Percentiles rank a stretch among this genome's conserved stretches.
Evolutionary conservation across 345 rosid species (phyloP).

Genomic region (Eucalyptus globulus): DNA sequence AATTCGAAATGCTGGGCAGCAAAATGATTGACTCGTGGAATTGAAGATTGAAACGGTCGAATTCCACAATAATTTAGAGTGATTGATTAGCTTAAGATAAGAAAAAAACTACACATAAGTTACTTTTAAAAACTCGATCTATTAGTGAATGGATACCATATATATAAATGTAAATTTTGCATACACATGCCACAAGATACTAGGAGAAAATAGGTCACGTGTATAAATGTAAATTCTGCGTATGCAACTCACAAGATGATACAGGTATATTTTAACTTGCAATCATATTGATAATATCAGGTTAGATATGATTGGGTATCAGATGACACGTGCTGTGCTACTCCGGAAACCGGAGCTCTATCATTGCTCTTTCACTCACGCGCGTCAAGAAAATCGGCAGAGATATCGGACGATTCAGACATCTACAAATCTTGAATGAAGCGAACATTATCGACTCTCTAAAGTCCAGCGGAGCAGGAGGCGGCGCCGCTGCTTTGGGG

Average conservation of each 20-base stretch:
- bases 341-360: neutral
- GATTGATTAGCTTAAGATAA: neutral
- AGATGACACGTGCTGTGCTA: neutral
- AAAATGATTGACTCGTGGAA: rapidly evolving
- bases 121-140: no score
- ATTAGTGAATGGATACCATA: neutral
- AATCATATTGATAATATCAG: no score
- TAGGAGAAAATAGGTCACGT: rapidly evolving
- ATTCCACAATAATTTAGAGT: neutral
- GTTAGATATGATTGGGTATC: neutral
- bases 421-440: neutral
- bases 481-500: neutral
- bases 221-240: no score
- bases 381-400: neutral
- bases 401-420: neutral
- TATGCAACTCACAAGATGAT: neutral
- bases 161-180: no score
- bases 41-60: neutral
- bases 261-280: neutral
- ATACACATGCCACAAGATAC: no score
- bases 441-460: neutral
- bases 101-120: neutral
- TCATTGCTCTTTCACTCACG: neutral
- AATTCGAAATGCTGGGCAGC: neutral
- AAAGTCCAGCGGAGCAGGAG: neutral